Evolutionary conservation across 371 early-diverging fungal species (phyloP), one percentile per base, ranked within the genome.

Genomic region (Scutellospora calospora): DNA sequence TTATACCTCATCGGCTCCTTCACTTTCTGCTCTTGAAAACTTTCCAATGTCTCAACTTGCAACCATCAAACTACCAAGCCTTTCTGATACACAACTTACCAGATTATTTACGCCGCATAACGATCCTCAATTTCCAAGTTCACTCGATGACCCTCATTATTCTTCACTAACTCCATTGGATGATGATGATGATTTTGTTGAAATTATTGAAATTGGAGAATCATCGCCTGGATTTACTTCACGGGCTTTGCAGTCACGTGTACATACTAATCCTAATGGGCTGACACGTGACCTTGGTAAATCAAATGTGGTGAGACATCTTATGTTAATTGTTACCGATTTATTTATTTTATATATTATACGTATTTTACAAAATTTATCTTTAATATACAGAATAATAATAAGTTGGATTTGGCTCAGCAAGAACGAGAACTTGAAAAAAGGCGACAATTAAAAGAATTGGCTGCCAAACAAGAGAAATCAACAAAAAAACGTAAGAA

Each of bases 1-100:
- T 2, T 35, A 41, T 25, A 22, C 69, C 1, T 68, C 69, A 41
- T 35, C 41, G 14, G 69, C 45, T 5, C 69, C 69, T 22, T 68
- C 69, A 9, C 18, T 45, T 68, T 38, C 69, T 25, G 45, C 6
- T 3, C 41, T 68, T 9, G 35, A 68, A 45, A 35, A 18, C 18
- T 6, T 35, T 6, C 25, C 57, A 57, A 22, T 57, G 25, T 57
- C 57, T n/a, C 57, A 57, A 57, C 57, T 57, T 11, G 38, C 69
- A 35, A 68, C 69, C 14, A 9, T 68, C 5, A 68, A 68, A n/a
- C 38, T 68, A 68, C 69, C 69, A 22, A 68, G 69, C 38, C 41
- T 68, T 38, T 68, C 69, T 8, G 69, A 35, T 41, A 35, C 69
- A 11, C 69, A 68, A 68, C 41, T 68, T 35, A 35, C 69, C 9